Conservation (phyloP, 176 grass and related monocot species). For the Eremochloa ophiuroides region DNA sequence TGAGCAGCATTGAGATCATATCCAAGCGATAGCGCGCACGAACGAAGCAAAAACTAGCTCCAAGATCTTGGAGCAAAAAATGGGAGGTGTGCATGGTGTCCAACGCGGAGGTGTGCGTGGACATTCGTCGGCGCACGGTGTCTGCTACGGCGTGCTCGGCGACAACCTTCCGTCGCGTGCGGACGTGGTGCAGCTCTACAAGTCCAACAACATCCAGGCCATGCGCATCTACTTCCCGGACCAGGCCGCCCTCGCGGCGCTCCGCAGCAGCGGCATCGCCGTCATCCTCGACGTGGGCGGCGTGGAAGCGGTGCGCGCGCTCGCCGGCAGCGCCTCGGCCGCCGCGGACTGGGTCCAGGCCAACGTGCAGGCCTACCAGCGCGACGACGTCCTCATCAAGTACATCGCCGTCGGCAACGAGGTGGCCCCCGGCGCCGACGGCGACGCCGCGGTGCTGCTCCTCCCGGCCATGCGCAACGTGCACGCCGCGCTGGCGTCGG, state of each 20-base stretch:
- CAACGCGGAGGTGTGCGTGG: no score
- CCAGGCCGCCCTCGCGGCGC: conserved; percentile 26
- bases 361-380: conserved; percentile 35
- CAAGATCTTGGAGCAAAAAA: no score
- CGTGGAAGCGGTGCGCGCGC: background rate
- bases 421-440: background rate
- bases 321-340: conserved; percentile 12
- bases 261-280: conserved; percentile 34
- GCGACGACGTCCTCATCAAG: background rate
- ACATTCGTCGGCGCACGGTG: no score
- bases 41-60: background rate
- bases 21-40: background rate
- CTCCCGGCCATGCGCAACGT: conserved; percentile 59
- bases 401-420: conserved; percentile 68
- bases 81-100: no score
- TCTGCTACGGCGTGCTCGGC: conserved; percentile 51
- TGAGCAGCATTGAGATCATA: background rate
- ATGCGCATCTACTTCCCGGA: conserved; percentile 62
- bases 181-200: conserved; percentile 57
- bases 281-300: conserved; percentile 41
- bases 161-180: conserved; percentile 42
- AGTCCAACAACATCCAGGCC: conserved; percentile 39
- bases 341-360: conserved; percentile 25
- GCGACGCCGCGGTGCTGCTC: conserved; percentile 30
- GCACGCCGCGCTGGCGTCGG: background rate